phyloP scores from a whole-genome alignment of 306 rosid genomes.

The Medicago arabica region DNA sequence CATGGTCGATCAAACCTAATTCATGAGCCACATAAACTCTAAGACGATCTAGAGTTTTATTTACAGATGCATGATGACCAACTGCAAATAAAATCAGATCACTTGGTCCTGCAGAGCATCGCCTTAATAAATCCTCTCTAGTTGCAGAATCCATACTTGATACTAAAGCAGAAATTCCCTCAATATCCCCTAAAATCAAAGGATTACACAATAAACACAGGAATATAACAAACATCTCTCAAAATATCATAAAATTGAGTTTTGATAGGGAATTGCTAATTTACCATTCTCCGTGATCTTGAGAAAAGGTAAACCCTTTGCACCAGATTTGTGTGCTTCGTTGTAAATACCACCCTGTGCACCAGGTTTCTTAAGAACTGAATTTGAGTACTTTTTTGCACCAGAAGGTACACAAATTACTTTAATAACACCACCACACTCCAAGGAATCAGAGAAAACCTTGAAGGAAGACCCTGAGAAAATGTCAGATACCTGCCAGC shows the following conservation, averaged over 20 bases:
- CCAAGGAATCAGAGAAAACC: conserved; percentile 84
- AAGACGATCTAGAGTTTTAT: conserved; percentile 83
- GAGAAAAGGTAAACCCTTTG: conserved; percentile 91
- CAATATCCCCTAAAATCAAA: conserved; percentile 66
- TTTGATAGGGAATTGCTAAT: conserved; percentile 14
- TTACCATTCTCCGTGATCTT: conserved; percentile 85
- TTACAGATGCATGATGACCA: conserved; percentile 68
- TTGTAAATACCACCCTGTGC: conserved; percentile 80
- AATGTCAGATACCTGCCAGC: conserved; percentile 80
- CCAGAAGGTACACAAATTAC: conserved; percentile 82
- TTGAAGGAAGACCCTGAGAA: conserved; percentile 77
- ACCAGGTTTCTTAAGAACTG: conserved; percentile 89
- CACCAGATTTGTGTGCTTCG: conserved; percentile 85
- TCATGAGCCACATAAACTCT: conserved; percentile 76
- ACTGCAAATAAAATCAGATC: conserved; percentile 87
- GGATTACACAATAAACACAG: conserved; percentile 28
- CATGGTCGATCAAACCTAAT: conserved; percentile 76
- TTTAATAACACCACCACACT: conserved; percentile 75
- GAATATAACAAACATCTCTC: conserved; percentile 28
- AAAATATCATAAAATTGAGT: not conserved
- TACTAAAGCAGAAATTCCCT: conserved; percentile 82
- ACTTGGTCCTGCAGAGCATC: conserved; percentile 67
- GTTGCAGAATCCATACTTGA: conserved; percentile 73
- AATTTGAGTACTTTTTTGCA: conserved; percentile 79
- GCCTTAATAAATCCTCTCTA: conserved; percentile 57